Evolutionary conservation across 306 rosid species (phyloP), one percentile per base, ranked within the genome.

Genomic region (Inga leiocalycina): DNA sequence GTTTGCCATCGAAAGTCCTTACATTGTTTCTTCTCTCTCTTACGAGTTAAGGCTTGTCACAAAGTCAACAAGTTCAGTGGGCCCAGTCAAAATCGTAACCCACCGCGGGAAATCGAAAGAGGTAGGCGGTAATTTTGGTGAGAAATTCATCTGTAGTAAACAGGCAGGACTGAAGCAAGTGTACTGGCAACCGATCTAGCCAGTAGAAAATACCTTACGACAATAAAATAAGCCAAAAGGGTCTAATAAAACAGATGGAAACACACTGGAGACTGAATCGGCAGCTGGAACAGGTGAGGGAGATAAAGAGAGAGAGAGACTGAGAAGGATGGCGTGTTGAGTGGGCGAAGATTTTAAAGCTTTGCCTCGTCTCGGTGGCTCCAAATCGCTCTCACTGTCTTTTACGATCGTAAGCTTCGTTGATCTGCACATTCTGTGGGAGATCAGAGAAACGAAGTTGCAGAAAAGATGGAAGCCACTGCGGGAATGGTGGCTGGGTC

Each of bases 401-500:
- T 35, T 11, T 51, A 10, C 10, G 82, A 57, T 80, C 20, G 37
- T 7, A 35, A 19, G 35, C 15, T 24, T 17, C 44, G 9, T 51
- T 30, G 82, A 80, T 86, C 66, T 51, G 73, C 35, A 59, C 73
- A 24, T 48, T 78, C 57, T 68, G n/a, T 30, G 35, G 15, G 35
- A 54, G 64, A 65, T 45, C 16, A 3, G 19, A 14, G 24, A 39
- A 13, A 35, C 48, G 9, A 27, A 44, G 61, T 57, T 51, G 52
- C 24, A 16, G 27, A 15, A 62, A 79, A 44, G 78, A 92, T 92
- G 97, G 92, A 92, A 69, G 93, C 93, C 45, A 90, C 84, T 85
- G 94, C 87, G 8, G 97, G 94, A 79, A 14, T 92, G 92, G 97
- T 89, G 68, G 93, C 97, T 74, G 97, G 97, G 44, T 92, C 94